Evolutionary conservation across 306 rosid genomes (phyloP).

Genomic region (Pyrus pyrifolia): DNA sequence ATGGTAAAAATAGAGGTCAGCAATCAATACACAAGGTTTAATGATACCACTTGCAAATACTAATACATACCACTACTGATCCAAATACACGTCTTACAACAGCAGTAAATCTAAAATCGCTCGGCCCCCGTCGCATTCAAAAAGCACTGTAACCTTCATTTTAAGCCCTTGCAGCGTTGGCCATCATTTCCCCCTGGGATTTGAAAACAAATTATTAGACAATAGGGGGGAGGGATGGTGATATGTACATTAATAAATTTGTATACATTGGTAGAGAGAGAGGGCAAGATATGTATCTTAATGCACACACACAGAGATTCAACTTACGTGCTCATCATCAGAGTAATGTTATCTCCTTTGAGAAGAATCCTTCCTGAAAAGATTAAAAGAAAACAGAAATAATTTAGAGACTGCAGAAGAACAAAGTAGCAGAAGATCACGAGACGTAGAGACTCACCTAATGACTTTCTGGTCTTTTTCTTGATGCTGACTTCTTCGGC

Average conservation of each 20-base stretch:
- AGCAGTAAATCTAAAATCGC: slow-evolving; percentile 5
- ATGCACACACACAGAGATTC: not conserved
- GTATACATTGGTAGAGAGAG: not conserved
- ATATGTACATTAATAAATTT: too few species aligned
- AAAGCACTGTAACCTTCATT: not conserved
- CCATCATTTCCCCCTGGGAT: slow-evolving; percentile 64
- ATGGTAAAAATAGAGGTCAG: not conserved
- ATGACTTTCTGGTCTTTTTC: slow-evolving; percentile 63
- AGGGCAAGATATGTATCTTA: not conserved
- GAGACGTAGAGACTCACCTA: slow-evolving; percentile 30
- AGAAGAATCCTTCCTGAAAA: slow-evolving; percentile 77
- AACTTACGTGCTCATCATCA: slow-evolving; percentile 85
- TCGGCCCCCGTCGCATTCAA: slow-evolving; percentile 11
- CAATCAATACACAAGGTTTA: too few species aligned
- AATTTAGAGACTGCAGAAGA: slow-evolving; percentile 12
- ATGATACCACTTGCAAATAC: not conserved
- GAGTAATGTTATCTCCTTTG: slow-evolving; percentile 83
- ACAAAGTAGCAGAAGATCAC: not conserved
- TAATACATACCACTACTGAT: not conserved
- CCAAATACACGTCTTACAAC: not conserved
- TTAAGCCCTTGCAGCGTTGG: not conserved
- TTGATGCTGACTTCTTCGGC: slow-evolving; percentile 75
- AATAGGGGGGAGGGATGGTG: not conserved
- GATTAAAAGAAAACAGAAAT: not conserved
- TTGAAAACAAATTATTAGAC: not conserved